phyloP scores from a whole-genome alignment of 306 rosid genomes.

The barrel medic (Medicago truncatula) region MtrunA17r5.0-ANR NC_053048.1:5872501-5873000 shows the following conservation, averaged over 20 bases:
- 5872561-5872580: constrained; percentile 22
- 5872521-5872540: constrained; percentile 22
- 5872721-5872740: constrained; percentile 11
- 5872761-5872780: constrained; percentile 4
- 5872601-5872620: constrained; percentile 82
- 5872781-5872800: constrained; percentile 14
- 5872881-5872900: constrained; percentile 25
- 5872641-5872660: constrained; percentile 84
- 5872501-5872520: not conserved
- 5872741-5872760: constrained; percentile 21
- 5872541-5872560: constrained; percentile 19
- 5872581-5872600: constrained; percentile 60
- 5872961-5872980: not conserved
- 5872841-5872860: constrained; percentile 25
- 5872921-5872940: not conserved
- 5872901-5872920: constrained; percentile 3
- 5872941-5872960: not conserved
- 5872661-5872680: constrained; percentile 85
- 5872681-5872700: constrained; percentile 41
- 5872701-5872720: constrained; percentile 32
- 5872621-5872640: constrained; percentile 98
- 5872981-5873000: not conserved
- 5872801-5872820: constrained; percentile 15
- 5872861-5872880: not conserved
- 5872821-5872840: not conserved